Evolutionary conservation across 805 yeast species (phyloP).

Genomic region (Zygosaccharomyces siamensis): DNA sequence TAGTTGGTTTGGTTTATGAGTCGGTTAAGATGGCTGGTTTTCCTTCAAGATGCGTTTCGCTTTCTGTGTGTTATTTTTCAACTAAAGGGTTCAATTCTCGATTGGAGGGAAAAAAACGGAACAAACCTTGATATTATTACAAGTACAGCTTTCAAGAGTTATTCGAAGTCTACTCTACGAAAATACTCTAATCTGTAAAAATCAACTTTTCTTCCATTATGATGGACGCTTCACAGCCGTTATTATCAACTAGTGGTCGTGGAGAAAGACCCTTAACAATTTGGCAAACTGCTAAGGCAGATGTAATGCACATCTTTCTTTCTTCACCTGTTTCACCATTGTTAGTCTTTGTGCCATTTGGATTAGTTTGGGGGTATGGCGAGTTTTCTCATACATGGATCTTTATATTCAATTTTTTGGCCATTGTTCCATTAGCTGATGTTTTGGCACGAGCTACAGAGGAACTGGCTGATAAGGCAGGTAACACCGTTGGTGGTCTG

Average conservation of each 20-base stretch:
- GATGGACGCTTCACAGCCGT: slow-evolving; percentile 14
- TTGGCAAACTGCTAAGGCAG: slow-evolving; percentile 22
- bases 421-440: slow-evolving; percentile 89
- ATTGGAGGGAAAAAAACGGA: not conserved
- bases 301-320: slow-evolving; percentile 33
- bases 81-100: not conserved
- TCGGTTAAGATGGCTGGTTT: not conserved
- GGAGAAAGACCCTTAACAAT: slow-evolving; percentile 5
- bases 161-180: not conserved
- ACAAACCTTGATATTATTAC: not conserved
- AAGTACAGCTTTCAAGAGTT: not conserved
- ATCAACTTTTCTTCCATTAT: not conserved
- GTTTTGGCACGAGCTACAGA: slow-evolving; percentile 90
- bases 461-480: slow-evolving; percentile 79
- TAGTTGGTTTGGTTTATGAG: not conserved
- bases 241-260: slow-evolving; percentile 4
- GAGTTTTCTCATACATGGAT: slow-evolving; percentile 50
- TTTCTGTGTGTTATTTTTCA: slow-evolving; percentile 2
- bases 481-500: slow-evolving; percentile 89
- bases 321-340: slow-evolving; percentile 74
- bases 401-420: slow-evolving; percentile 76
- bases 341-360: slow-evolving; percentile 83
- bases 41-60: slow-evolving; percentile 12
- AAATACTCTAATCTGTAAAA: not conserved
- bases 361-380: slow-evolving; percentile 64